Base-by-base conservation (phyloP, 768 basidiomycete genomes). In the Cystofilobasidium bisporidii region DNA sequence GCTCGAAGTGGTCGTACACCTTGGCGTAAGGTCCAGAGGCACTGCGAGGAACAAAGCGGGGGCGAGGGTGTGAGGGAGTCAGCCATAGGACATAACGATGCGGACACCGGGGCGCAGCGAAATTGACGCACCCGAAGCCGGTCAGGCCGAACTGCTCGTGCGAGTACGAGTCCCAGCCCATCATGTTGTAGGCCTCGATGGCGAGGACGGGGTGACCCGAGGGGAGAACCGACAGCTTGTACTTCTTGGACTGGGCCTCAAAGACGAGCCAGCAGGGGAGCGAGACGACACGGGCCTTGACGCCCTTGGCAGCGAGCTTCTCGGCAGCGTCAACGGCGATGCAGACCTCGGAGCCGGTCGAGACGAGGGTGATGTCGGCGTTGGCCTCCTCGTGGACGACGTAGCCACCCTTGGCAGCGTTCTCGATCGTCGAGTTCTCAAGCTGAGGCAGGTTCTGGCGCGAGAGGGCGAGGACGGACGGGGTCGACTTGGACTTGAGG, bases 401-500 rank as follows among this genome's bases (percentile, higher is more conserved):
- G 77, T 96, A 97, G 68, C 89, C 93, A 73, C 93, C 93, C 71
- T 84, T 86, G 68, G 78, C 74, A 63, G 90, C 91, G 64, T 83
- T 83, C 79, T 92, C 89, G 75, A 96, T 86, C 65, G 87, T 82
- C 32, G 91, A 92, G 65, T 83, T 85, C 74, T 87, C 89, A 69
- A 97, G 85, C 76, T 96, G 92, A 61, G 92, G 92, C 43, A 97
- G 83, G 81, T 91, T 92, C 80, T 94, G 89, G 48, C 89, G 85
- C 63, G 90, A 89, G 63, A 74, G 71, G 57, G 63, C 63, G 65
- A 89, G 83, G 72, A 93, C 82, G 30, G 91, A 91, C 33, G 92
- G 91, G 2, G 89, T 93, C 73, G 80, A 78, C 70, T 78, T 83
- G 70, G 89, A 86, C 71, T 82, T 81, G 72, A 97, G 78, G 56